Evolutionary conservation across 805 yeast species (phyloP), one percentile per base, ranked within the genome.

Genomic region (Isabelozyma rhagii): DNA sequence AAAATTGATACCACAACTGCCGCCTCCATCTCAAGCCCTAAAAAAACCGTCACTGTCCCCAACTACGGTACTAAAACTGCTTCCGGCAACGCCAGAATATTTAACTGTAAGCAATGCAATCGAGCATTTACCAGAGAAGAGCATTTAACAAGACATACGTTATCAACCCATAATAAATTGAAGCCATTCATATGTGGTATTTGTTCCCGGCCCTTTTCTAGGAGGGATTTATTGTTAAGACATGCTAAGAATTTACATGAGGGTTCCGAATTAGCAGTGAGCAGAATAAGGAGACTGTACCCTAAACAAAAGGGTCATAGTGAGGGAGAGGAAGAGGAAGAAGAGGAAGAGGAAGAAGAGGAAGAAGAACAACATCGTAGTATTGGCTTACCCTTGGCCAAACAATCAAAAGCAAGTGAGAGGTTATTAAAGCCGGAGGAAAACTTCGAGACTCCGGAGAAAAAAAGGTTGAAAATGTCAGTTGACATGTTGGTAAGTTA

Each of bases 111-210:
- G 29, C 68, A 70, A 44, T 74, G 79, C 53, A 62, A 70, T 44
- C 63, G 77, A 21, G 79, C 79, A 4, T 74, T 74, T 57, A 74
- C 78, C n/a, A 58, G 79, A 50, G 78, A 74, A 51, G 79, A 74
- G 55, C 79, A 74, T 51, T 58, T 74, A 39, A 71, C 75, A 27
- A 59, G 79, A 43, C 79, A 74, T 52, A 63, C 73, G 13, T 58
- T 71, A 34, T 68, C 69, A 51, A 74, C 79, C 8, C 79, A 74
- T 52, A 74, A 74, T 58, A 74, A 74, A 48, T 60, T 72, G 47
- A 73, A 72, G 54, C 79, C 79, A 3, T 74, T 70, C 52, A 60
- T 68, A 5, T 74, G 79, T 50, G 78, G 78, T 7, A 66, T 74
- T n/a, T 74, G 79, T 55, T 52, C 61, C 36, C 61, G 79, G 45